phyloP scores from a whole-genome alignment of 495 filamentous ascomycete species.

The Hypoxylon lienhwacheense region DNA sequence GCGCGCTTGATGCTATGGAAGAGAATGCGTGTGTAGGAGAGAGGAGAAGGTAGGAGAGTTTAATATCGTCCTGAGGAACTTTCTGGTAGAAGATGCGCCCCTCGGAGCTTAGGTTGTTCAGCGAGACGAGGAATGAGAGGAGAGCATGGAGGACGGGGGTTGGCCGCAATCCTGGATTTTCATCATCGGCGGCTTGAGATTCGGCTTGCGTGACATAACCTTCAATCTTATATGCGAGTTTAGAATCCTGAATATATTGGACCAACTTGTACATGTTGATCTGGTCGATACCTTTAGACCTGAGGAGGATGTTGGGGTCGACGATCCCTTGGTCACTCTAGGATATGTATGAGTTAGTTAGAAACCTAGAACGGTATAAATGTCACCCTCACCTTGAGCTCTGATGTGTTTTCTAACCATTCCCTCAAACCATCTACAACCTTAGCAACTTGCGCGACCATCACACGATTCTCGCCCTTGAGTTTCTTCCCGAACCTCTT shows the following conservation, averaged over 20 bases:
- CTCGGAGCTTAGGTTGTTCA: conserved; percentile 88
- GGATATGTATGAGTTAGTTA: background rate
- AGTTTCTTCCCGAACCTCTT: conserved; percentile 84
- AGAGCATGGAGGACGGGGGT: conserved; percentile 81
- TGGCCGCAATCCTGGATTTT: conserved; percentile 40
- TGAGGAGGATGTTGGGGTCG: conserved; percentile 67
- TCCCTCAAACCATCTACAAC: conserved; percentile 74
- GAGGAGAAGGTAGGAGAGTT: conserved; percentile 85
- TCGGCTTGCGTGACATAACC: conserved; percentile 70
- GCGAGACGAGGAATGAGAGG: conserved; percentile 75
- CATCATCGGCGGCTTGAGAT: conserved; percentile 40
- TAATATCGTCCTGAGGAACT: conserved; percentile 49
- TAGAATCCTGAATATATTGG: conserved; percentile 85
- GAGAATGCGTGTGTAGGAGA: conserved; percentile 91
- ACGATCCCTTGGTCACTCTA: conserved; percentile 60
- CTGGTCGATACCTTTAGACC: conserved; percentile 88
- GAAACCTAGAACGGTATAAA: background rate
- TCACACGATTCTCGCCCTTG: conserved; percentile 90
- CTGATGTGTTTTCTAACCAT: conserved; percentile 59
- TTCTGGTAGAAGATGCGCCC: conserved; percentile 82
- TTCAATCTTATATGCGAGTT: conserved; percentile 92
- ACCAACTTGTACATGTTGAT: conserved; percentile 90
- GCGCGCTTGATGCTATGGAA: conserved; percentile 80
- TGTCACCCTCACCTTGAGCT: conserved; percentile 41
- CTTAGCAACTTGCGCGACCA: conserved; percentile 82